Evolutionary conservation across 2,329 filamentous ascomycete genomes (phyloP), one percentile per base, ranked within the genome.

Genomic region (Aspergillus unguis): DNA sequence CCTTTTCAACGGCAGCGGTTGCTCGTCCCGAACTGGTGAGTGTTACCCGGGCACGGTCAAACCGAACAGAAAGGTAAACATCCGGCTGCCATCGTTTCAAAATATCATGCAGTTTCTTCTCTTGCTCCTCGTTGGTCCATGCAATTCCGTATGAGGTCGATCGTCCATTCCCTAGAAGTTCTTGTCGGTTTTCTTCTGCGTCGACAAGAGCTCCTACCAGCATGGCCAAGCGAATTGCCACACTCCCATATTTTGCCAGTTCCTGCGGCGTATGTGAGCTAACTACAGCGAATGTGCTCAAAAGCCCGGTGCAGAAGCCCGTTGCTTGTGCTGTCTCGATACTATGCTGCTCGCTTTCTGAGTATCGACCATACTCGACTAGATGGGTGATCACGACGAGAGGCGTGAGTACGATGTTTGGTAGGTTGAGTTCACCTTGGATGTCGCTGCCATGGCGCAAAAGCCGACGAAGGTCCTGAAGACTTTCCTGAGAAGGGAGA

Each of bases 291-390:
- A 70, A 50, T 5, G 75, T 70, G 37, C 58, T 66, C n/a, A 78
- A 45, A 1, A 76, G 48, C 0, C 75, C 75, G 1, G 67, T 68
- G 33, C 75, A 77, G 47, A 76, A 70, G 0, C 75, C 75, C 0
- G 70, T 36, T 1, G 62, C 63, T 56, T 67, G 61, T 2, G 51
- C 57, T n/a, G 25, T 5, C 9, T 32, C 35, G 25, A 6, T 60
- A 0, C 51, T 57, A 11, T 44, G 46, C 1, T 26, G 44, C n/a
- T 40, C 6, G 17, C 6, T 46, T 9, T 43, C 8, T 8, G 45
- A 23, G 23, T 48, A 49, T 6, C 36, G 38, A 23, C 26, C 27
- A 28, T 74, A 74, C 44, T 74, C 62, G 5, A 58, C 59, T 6
- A 75, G 59, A n/a, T 77, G 74, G 4, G 61, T 61, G 41, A 71